Percentiles rank a stretch among this genome's conserved stretches.
phyloP scores from a whole-genome alignment of 1,139 yeast genomes.

The Kluyveromyces sp. region DNA sequence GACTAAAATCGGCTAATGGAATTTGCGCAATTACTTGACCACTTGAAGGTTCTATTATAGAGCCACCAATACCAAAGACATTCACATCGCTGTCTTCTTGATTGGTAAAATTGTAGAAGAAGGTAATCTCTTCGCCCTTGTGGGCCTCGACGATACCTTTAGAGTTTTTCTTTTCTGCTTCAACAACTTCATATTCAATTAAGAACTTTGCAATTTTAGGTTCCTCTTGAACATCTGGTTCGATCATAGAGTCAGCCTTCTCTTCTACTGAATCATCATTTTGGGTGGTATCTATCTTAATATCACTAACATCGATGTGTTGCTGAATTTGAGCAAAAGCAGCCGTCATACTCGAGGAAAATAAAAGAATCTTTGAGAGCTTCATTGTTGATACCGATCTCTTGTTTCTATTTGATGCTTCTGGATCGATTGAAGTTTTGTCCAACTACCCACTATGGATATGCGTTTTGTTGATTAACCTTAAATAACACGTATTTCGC shows the following conservation, averaged over 20 bases:
- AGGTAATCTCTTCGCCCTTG: constrained; percentile 44
- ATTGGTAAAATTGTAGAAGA: constrained; percentile 51
- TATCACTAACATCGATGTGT: background rate
- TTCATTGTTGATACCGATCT: background rate
- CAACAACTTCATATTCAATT: constrained; percentile 37
- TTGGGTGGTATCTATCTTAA: background rate
- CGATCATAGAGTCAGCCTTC: background rate
- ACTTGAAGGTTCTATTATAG: constrained; percentile 49
- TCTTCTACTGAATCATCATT: background rate
- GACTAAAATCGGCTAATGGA: constrained; percentile 60
- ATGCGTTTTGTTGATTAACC: background rate
- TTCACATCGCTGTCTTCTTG: constrained; percentile 47
- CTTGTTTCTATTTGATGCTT: too few relatives aligned
- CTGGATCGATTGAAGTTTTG: too few relatives aligned
- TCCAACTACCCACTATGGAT: too few relatives aligned
- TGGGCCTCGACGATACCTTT: constrained; percentile 31
- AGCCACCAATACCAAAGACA: constrained; percentile 71
- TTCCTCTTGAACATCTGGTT: background rate
- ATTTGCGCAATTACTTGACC: constrained; percentile 50
- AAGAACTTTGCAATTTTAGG: constrained; percentile 26
- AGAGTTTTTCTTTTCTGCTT: constrained; percentile 35
- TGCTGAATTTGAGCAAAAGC: background rate
- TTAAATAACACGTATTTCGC: background rate
- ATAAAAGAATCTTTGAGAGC: background rate
- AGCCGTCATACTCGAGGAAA: background rate